phyloP scores from a whole-genome alignment of 352 stramenopile genomes.

The Hyaloperonospora arabidopsidis region DNA sequence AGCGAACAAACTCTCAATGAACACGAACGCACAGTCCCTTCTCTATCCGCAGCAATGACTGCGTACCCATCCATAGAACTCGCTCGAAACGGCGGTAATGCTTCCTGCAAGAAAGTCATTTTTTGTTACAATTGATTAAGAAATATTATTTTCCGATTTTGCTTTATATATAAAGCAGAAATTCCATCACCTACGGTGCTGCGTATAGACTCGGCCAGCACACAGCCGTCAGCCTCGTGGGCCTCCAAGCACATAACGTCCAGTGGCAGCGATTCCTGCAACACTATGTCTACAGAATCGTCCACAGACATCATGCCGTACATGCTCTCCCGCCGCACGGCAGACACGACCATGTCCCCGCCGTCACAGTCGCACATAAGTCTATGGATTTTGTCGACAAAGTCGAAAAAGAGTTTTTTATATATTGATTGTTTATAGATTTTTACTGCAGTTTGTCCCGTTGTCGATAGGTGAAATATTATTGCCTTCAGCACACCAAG shows the following conservation, averaged over 20 bases:
- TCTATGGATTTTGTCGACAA: background rate
- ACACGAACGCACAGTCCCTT: conserved; percentile 38
- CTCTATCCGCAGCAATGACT: conserved; percentile 78
- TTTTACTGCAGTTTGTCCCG: no score
- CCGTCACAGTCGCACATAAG: conserved; percentile 44
- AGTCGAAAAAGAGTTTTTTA: background rate
- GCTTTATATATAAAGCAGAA: no score
- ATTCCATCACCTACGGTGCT: conserved; percentile 21
- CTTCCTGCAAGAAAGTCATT: conserved; percentile 34
- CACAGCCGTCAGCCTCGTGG: conserved; percentile 34
- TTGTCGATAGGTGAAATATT: no score
- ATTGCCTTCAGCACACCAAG: no score
- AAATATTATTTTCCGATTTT: no score
- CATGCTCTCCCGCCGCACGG: conserved; percentile 50
- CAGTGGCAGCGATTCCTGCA: conserved; percentile 38
- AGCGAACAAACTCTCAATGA: background rate
- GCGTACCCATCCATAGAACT: conserved; percentile 98
- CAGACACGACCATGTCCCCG: conserved; percentile 39
- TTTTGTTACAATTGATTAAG: no score
- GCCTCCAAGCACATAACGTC: conserved; percentile 28
- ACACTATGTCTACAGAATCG: conserved; percentile 42
- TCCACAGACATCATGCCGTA: conserved; percentile 73
- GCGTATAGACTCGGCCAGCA: conserved; percentile 45
- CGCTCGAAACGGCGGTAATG: conserved; percentile 91
- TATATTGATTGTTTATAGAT: no score